Base-by-base conservation (phyloP, 257 asterid genomes). In the Orobanche coerulescens region DNA sequence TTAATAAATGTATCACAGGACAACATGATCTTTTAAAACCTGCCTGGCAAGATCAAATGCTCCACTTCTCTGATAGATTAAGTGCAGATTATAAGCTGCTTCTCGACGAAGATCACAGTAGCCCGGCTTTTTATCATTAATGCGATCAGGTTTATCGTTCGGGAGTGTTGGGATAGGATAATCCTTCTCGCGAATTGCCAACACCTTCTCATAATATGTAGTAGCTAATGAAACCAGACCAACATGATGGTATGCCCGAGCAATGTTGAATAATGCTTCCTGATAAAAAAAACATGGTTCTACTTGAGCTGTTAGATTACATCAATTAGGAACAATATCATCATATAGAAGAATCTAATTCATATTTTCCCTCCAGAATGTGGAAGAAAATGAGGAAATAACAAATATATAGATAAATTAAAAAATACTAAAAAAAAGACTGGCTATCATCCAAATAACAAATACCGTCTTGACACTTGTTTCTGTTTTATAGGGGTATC, bases 41-140 rank as follows among this genome's bases (percentile, higher is more conserved):
- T 82, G 95, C 60, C 97, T 76, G 0, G 95, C 95, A 58, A 90
- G 90, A 73, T 90, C 97, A 73, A 73, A 36, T 42, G 97, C 94
- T 46, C 95, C 97, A 75, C 94, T 84, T 42, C 42, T 77, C 68
- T 68, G 82, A 71, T 86, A 90, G 62, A 90, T 82, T 70, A 86
- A 52, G 76, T 84, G 97, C 74, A 90, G 77, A 72, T 90, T 90
- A 65, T 69, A 86, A 19, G 95, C 90, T 19, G 95, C 95, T 74
- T 90, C 95, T 49, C 93, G 65, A 52, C 82, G 88, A 48, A 90
- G 81, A 77, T 87, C 87, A 54, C 95, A 87, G 62, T 81, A 83
- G 22, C 95, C 95, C 1, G 85, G 60, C 54, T 49, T 69, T 63
- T 31, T 72, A 42, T 14, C 53, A 23, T 68, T 72, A 13, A 22